phyloP scores from a whole-genome alignment of 2,329 filamentous ascomycete genomes.

The Purpureocillium takamizusanense region DNA sequence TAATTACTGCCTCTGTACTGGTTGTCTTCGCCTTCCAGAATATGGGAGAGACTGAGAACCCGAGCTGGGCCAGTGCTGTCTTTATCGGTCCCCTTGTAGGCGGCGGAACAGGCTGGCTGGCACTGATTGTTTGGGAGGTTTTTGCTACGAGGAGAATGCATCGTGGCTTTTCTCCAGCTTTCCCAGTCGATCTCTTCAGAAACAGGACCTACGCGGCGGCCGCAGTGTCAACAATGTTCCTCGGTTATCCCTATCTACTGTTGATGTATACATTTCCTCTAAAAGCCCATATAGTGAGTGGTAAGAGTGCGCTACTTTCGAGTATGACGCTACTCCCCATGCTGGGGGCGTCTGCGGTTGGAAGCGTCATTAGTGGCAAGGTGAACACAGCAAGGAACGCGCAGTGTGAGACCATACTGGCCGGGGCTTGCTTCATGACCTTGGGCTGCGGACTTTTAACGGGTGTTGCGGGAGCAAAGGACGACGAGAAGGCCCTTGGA shows the following conservation, averaged over 20 bases:
- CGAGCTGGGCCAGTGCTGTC: conserved; percentile 32
- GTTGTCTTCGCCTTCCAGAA: conserved; percentile 51
- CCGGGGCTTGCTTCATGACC: conserved; percentile 31
- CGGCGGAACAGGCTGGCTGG: conserved; percentile 18
- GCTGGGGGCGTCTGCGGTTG: conserved; percentile 37
- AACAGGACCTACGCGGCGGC: conserved; percentile 35
- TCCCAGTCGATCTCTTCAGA: conserved; percentile 38
- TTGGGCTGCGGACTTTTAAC: conserved; percentile 38
- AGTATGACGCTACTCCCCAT: conserved; percentile 45
- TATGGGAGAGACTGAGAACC: conserved; percentile 23
- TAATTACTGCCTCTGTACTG: conserved; percentile 43
- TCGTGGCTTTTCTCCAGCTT: conserved; percentile 25
- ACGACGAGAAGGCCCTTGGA: conserved; percentile 37
- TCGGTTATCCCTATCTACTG: conserved; percentile 41
- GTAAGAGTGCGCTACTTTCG: conserved; percentile 32
- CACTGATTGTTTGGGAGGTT: conserved; percentile 20
- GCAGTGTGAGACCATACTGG: conserved; percentile 32
- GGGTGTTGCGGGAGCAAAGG: conserved; percentile 18
- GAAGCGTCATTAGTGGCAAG: conserved; percentile 31
- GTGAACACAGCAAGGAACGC: conserved; percentile 32
- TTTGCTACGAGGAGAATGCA: conserved; percentile 13
- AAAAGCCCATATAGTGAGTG: conserved; percentile 40
- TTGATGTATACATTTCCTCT: conserved; percentile 40
- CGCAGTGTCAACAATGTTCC: conserved; percentile 34
- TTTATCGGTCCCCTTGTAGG: conserved; percentile 21